Evolutionary conservation across 495 filamentous ascomycete species (phyloP).

Genomic region (Copromyces sp.): DNA sequence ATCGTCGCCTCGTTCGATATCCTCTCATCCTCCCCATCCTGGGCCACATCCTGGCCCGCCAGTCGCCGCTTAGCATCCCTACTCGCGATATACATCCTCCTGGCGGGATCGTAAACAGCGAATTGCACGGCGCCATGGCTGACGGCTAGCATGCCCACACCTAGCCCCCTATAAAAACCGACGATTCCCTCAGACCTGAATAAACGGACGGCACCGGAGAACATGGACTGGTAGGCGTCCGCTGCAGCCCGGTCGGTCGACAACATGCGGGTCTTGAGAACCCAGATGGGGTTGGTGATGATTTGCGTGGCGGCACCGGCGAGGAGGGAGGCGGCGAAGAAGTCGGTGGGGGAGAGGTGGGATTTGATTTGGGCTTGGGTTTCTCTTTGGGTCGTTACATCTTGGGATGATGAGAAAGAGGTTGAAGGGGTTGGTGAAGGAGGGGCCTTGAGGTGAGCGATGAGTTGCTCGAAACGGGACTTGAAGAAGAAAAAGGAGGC

Average conservation of each 20-base stretch:
- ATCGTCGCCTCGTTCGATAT: constrained; percentile 71
- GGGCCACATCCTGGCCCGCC: neutral
- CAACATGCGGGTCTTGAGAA: constrained; percentile 96
- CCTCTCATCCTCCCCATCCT: constrained; percentile 12
- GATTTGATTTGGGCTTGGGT: neutral
- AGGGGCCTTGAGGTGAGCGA: constrained; percentile 17
- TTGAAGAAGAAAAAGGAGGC: constrained; percentile 78
- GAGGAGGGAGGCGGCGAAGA: constrained; percentile 68
- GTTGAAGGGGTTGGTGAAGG: neutral
- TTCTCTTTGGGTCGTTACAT: neutral
- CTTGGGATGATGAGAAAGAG: neutral
- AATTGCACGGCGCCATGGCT: constrained; percentile 93
- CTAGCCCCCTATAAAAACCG: constrained; percentile 76
- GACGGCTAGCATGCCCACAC: constrained; percentile 81
- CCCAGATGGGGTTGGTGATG: constrained; percentile 94
- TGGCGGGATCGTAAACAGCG: constrained; percentile 84
- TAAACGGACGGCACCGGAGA: constrained; percentile 54
- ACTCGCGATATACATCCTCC: constrained; percentile 42
- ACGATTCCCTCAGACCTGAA: constrained; percentile 55
- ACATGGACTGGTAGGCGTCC: constrained; percentile 74
- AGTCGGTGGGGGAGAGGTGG: constrained; percentile 59
- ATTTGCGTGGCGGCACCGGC: constrained; percentile 68
- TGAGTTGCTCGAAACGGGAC: constrained; percentile 31
- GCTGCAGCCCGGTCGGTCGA: constrained; percentile 60
- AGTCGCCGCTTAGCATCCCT: constrained; percentile 11